These are phyloP conservation scores for Nasturtium officinale DNA, from an alignment of 345 rosid genomes.

Conservation along the genomic window DNA sequence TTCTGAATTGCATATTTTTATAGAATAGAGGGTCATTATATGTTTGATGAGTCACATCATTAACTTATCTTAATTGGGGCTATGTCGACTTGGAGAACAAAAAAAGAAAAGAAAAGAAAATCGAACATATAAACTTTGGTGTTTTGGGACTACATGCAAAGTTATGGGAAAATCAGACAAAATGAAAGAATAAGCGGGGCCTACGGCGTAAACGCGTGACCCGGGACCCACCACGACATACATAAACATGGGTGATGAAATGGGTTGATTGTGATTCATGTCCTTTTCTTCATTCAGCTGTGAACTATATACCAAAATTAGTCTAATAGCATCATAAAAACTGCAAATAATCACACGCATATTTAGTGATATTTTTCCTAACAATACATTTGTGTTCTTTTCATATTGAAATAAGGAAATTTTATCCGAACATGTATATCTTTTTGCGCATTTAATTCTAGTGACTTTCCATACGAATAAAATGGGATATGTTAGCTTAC, in stretches of 20 bases:
- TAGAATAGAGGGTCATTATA: constrained; percentile 26
- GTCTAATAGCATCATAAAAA: no score
- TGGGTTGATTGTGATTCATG: constrained; percentile 41
- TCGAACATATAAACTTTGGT: constrained; percentile 5
- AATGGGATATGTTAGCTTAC: background rate
- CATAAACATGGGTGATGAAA: constrained; percentile 45
- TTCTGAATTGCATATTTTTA: constrained; percentile 2
- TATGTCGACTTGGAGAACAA: constrained; percentile 12
- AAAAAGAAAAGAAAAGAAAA: constrained; percentile 9
- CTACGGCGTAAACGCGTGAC: constrained; percentile 38
- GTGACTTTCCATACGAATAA: background rate
- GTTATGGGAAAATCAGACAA: constrained; percentile 37
- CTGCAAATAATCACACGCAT: no score
- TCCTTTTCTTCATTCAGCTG: constrained; percentile 39
- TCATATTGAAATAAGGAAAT: background rate
- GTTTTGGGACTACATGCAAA: constrained; percentile 41
- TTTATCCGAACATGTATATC: background rate
- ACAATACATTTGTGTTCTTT: background rate
- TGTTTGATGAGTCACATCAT: constrained; percentile 32
- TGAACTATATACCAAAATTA: constrained; percentile 26
- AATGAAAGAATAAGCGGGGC: constrained; percentile 19
- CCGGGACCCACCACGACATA: constrained; percentile 35
- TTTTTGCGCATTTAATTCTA: background rate
- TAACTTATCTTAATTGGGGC: constrained; percentile 18
- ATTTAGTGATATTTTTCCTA: no score